Base-by-base conservation (phyloP, 2,329 filamentous ascomycete species). In the Neofusicoccum umdonicola region DNA sequence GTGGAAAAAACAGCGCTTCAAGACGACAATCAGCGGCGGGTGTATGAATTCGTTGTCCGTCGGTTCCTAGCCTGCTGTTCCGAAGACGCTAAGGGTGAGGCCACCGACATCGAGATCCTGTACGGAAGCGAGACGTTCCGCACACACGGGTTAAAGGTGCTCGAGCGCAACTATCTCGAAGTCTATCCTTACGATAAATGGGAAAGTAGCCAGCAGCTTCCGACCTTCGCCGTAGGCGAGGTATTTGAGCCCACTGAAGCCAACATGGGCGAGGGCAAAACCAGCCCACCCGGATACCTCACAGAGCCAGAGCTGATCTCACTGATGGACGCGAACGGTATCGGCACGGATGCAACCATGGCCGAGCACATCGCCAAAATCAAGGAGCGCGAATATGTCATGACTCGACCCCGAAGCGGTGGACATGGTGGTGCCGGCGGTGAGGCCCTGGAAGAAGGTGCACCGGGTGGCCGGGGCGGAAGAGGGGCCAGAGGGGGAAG, bases 291-390 rank as follows among this genome's bases (percentile, higher is more conserved):
- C 0, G 87, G 85, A 22, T 97, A 96, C 74, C 83, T 99, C 35
- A 98, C 95, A 0, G 95, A 99, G 75, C 93, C 95, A 0, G 95
- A 99, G 74, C 83, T 99, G 31, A 97, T 99, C 73, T 90, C 90
- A 3, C 85, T 99, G 11, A 99, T 99, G 95, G 95, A 99, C 79
- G 93, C 92, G 50, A 99, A 99, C 74, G 95, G 95, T 2, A 99
- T 99, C 68, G 95, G 95, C 12, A 99, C 95, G 9, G 95, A 99
- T 79, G 95, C 95, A 6, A 99, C 95, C 1, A 99, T 99, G 95
- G 95, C 95, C 0, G 95, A 99, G 72, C 95, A 99, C 74, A 99
- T 99, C 72, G 88, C 91, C 66, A 99, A 94, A 78, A 96, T 99
- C 71, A 93, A 98, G 77, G 87, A 93, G 65, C 84, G 95, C 66